These are phyloP conservation scores for Cicer judaicum DNA, from an alignment of 306 rosid species.

Conservation along the genomic window DNA sequence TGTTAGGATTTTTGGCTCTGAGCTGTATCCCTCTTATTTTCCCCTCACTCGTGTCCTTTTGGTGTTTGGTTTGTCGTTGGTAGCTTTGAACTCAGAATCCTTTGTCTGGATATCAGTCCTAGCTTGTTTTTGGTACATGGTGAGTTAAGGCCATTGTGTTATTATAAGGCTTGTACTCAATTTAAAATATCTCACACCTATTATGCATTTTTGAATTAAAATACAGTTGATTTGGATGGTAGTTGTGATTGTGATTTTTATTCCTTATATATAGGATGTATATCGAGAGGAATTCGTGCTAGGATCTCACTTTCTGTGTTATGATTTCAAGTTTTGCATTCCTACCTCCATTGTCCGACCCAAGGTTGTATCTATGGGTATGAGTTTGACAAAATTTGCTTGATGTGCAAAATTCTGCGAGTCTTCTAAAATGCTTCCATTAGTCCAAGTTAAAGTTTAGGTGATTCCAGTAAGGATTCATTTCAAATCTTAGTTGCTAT, in stretches of 20 bases:
- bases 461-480: conserved; percentile 3
- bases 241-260: conserved; percentile 1
- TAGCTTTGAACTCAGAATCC: neutral
- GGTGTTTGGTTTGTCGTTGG: conserved; percentile 3
- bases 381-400: neutral
- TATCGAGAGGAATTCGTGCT: neutral
- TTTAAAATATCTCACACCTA: neutral
- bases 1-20: conserved; percentile 12
- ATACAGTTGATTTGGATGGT: neutral
- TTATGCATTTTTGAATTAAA: neutral
- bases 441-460: neutral
- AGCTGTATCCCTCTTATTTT: conserved; percentile 11
- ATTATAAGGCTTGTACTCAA: conserved; percentile 1
- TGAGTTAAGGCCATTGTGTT: conserved; percentile 6
- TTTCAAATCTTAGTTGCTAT: neutral
- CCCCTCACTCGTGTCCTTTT: neutral
- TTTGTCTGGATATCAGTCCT: neutral
- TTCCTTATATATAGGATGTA: neutral
- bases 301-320: neutral
- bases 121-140: neutral
- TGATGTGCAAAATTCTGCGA: neutral
- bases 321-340: conserved; percentile 8
- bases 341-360: conserved; percentile 2
- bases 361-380: neutral
- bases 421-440: neutral